phyloP scores from a whole-genome alignment of 805 yeast genomes.

The Groenewaldozyma tartarivorans region DNA sequence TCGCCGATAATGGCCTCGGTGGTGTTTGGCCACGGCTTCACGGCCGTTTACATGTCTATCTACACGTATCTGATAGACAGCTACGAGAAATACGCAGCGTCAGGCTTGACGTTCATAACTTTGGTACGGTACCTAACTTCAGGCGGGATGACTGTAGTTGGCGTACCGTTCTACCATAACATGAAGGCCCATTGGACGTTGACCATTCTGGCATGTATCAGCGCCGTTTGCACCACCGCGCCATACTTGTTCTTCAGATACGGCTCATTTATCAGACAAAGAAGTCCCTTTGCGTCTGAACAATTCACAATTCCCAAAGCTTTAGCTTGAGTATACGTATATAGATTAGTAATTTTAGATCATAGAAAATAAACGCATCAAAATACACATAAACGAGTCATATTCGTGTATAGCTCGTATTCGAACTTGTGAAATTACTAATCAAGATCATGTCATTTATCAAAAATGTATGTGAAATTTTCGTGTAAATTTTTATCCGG shows the following conservation, averaged over 20 bases:
- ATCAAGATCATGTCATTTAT: too few relatives aligned
- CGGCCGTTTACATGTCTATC: background rate
- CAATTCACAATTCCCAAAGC: too few relatives aligned
- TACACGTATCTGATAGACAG: background rate
- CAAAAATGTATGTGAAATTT: too few relatives aligned
- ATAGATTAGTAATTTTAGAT: too few relatives aligned
- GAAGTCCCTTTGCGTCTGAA: background rate
- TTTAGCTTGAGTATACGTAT: too few relatives aligned
- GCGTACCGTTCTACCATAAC: background rate
- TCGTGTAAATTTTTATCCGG: too few relatives aligned
- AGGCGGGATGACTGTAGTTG: background rate
- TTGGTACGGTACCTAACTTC: background rate
- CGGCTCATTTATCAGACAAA: background rate
- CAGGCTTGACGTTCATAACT: background rate
- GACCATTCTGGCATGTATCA: background rate
- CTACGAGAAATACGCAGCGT: background rate
- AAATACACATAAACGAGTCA: too few relatives aligned
- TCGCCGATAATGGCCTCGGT: background rate
- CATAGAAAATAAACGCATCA: too few relatives aligned
- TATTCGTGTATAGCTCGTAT: too few relatives aligned
- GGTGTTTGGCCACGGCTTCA: background rate
- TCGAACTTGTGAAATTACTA: too few relatives aligned
- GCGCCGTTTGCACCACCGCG: background rate
- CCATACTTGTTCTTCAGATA: background rate
- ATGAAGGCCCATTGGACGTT: background rate